Base-by-base conservation (phyloP, 2,329 filamentous ascomycete species). In the Coniochaeta ligniaria region DNA sequence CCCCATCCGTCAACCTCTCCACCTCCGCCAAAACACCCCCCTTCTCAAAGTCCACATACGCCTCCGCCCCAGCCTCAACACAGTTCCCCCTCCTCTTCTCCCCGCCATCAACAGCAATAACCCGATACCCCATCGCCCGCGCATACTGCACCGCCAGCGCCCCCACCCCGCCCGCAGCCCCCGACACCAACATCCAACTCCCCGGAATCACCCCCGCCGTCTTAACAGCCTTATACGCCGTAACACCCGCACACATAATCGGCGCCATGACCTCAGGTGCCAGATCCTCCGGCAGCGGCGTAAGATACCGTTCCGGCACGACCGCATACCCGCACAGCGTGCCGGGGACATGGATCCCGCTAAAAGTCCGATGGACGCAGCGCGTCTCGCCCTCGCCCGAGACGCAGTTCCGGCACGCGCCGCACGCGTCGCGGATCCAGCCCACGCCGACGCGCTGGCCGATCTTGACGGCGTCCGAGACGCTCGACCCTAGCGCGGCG, bases 151-250 rank as follows among this genome's bases (percentile, higher is more conserved):
- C 67, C 0, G 71, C 75, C 31, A 78, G 62, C 6, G 70, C 69
- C 0, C 75, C 76, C 1, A 78, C 73, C 0, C 76, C 76, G 6
- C 76, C 76, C 0, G 70, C 75, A 2, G 69, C 76, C 1, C 76
- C 77, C 0, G 70, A 67, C 6, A 79, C 67, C 0, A 70, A 73
- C 1, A 77, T 62, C 68, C 70, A 76, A 58, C 73, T 67, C 2
- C 76, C 75, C 0, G 73, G 72, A 0, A 61, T 65, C 5, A 70
- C 62, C 3, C 60, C 65, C 35, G 70, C 71, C 1, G 61, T 62
- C 63, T 76, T 77, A 56, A 77, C 58, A 0, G 74, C 75, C 63
- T 74, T 75, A 62, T 78, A 79, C 0, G 75, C 76, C 0, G 76
- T 78, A 0, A 78, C 74, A 0, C 77, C 77, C 0, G 71, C 76